Base-by-base conservation (phyloP, 2,329 filamentous ascomycete species). In the Diaporthe nobilis region DNA sequence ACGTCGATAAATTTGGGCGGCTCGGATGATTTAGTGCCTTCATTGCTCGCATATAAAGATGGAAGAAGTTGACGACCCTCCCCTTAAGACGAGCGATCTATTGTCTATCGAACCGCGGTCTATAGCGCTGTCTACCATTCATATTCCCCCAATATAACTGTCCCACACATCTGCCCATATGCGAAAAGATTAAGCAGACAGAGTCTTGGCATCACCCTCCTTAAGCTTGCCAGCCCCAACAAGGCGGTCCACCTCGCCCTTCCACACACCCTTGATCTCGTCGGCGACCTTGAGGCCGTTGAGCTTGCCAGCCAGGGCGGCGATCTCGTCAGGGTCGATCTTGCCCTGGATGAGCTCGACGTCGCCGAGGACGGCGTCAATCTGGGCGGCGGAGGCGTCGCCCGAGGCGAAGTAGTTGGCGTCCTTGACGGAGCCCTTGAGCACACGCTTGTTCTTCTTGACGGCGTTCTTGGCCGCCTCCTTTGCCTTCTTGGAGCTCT, bases 391-490 rank as follows among this genome's bases (percentile, higher is more conserved):
- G n/a, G 94, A 90, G 37, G 93, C 87, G 76, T 96, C 94, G 73
- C 92, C 94, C 60, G 90, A 87, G 28, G 88, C 88, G 85, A 99
- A 98, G 92, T 99, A 99, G 90, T 98, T 98, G 82, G 94, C 96
- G 80, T 99, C 97, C 90, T 99, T 99, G 86, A 96, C 94, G 79
- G 94, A 95, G 77, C 92, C 93, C 86, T 97, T 95, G 81, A 99
- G 92, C 65, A 98, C 94, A 89, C 97, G 95, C 92, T 98, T 98
- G 92, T 99, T 99, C 94, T 99, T 99, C 94, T 99, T 99, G 82
- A 97, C 94, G 20, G 97, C 97, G 83, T 95, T 98, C 92, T 99
- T 99, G 75, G 97, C 97, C 2, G 96, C 96, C 87, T 99, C 97
- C 90, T 98, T 99, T 77, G 94, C 93, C 91, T 99, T 99, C 92